Evolutionary conservation across 768 basidiomycete species (phyloP).

Genomic region (Galerina marginata): DNA sequence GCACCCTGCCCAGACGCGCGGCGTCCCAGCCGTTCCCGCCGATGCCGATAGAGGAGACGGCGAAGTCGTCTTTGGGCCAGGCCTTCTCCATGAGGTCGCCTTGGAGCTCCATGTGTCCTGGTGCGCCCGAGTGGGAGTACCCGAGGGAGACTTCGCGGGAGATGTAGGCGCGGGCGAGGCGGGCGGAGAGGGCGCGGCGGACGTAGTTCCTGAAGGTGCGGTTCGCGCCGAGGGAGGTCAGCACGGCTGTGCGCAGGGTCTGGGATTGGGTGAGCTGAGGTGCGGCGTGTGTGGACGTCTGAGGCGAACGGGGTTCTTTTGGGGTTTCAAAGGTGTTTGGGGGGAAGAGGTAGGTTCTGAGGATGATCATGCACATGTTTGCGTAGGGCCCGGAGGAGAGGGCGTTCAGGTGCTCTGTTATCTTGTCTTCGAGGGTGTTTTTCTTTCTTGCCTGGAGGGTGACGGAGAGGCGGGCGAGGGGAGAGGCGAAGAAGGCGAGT

Average conservation of each 20-base stretch:
- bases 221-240: conserved; percentile 62
- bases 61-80: conserved; percentile 69
- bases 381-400: conserved; percentile 72
- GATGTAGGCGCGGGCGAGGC: conserved; percentile 73
- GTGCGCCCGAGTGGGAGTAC: conserved; percentile 65
- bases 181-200: conserved; percentile 61
- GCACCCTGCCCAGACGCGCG: conserved; percentile 55
- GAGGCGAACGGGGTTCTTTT: neutral
- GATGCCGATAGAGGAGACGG: conserved; percentile 31
- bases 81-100: conserved; percentile 72
- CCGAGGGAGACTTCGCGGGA: conserved; percentile 53
- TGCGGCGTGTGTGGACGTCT: too few species aligned
- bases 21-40: conserved; percentile 67
- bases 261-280: conserved; percentile 3
- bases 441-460: conserved; percentile 41
- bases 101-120: conserved; percentile 63
- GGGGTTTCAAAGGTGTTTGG: conserved; percentile 25
- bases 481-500: conserved; percentile 65
- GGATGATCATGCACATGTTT: conserved; percentile 64
- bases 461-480: conserved; percentile 72
- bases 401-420: conserved; percentile 59
- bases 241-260: conserved; percentile 32
- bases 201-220: conserved; percentile 69
- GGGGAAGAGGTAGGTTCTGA: conserved; percentile 64
- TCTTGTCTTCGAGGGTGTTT: conserved; percentile 53